phyloP scores from a whole-genome alignment of 176 grass and related monocot genomes.

The Chloris gayana region DNA sequence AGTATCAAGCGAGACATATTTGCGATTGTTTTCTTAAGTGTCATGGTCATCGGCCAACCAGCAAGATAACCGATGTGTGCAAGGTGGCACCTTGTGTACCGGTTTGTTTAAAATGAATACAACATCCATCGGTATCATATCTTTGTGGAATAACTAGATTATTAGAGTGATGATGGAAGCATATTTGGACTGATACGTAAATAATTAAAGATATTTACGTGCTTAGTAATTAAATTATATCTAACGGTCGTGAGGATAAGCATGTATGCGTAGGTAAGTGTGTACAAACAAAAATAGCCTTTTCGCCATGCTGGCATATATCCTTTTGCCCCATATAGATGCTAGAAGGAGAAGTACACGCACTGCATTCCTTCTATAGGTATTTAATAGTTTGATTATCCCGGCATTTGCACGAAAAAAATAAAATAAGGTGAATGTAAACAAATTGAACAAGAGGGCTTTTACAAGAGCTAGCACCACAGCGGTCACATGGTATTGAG shows the following conservation, averaged over 20 bases:
- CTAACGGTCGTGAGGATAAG: constrained; percentile 6
- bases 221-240: neutral
- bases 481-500: constrained; percentile 18
- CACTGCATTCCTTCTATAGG: neutral
- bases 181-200: constrained; percentile 27
- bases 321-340: neutral
- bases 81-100: neutral
- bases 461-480: neutral
- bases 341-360: neutral
- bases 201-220: constrained; percentile 34
- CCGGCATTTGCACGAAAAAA: neutral
- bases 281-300: constrained; percentile 30
- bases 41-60: neutral
- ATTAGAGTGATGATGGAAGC: constrained; percentile 25
- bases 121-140: neutral
- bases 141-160: neutral
- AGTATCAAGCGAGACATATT: neutral
- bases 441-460: neutral
- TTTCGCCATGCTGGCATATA: constrained; percentile 26
- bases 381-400: neutral
- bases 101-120: neutral
- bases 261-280: constrained; percentile 19
- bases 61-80: neutral
- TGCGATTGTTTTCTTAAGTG: neutral
- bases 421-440: constrained; percentile 22